Percentiles rank a stretch among this genome's conserved stretches.
Evolutionary conservation across 345 rosid species (phyloP).

Genomic region (Linum usitatissimum): DNA sequence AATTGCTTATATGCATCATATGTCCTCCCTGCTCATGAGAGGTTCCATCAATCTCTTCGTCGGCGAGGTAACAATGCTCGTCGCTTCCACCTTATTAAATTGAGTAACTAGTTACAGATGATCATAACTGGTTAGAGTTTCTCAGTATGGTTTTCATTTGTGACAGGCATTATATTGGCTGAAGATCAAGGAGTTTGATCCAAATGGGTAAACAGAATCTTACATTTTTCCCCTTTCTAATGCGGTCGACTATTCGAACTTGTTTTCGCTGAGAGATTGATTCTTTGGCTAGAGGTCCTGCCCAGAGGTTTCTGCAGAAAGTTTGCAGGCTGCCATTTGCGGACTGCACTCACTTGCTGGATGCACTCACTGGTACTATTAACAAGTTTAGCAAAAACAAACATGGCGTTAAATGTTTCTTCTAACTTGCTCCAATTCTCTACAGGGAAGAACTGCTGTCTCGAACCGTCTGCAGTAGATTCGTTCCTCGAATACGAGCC

Average conservation of each 20-base stretch:
- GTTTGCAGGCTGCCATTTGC: conserved; percentile 16
- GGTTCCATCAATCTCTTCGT: conserved; percentile 22
- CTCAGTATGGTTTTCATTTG: not conserved
- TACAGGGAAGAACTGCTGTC: conserved; percentile 28
- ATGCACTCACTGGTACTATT: conserved; percentile 24
- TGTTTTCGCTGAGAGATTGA: not conserved
- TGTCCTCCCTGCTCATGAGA: conserved; percentile 17
- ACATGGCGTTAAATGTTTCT: not conserved
- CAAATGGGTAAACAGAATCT: conserved; percentile 23
- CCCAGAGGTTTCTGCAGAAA: conserved; percentile 16
- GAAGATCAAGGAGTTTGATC: conserved; percentile 29
- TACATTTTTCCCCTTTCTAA: not conserved
- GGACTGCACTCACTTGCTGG: conserved; percentile 20
- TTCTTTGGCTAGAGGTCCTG: conserved; percentile 17
- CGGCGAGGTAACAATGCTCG: conserved; percentile 19
- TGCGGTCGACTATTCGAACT: not conserved
- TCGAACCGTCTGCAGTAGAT: conserved; percentile 21
- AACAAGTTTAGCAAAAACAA: not conserved
- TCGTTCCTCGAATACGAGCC: conserved; percentile 20
- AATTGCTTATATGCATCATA: conserved; percentile 28
- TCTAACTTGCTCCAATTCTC: not conserved
- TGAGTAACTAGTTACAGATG: too few species aligned
- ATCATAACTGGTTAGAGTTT: not conserved
- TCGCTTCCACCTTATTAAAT: not conserved
- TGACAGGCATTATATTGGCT: conserved; percentile 32